Base-by-base conservation (phyloP, 2,329 filamentous ascomycete genomes). In the Ceratocystis alfenasii region DNA sequence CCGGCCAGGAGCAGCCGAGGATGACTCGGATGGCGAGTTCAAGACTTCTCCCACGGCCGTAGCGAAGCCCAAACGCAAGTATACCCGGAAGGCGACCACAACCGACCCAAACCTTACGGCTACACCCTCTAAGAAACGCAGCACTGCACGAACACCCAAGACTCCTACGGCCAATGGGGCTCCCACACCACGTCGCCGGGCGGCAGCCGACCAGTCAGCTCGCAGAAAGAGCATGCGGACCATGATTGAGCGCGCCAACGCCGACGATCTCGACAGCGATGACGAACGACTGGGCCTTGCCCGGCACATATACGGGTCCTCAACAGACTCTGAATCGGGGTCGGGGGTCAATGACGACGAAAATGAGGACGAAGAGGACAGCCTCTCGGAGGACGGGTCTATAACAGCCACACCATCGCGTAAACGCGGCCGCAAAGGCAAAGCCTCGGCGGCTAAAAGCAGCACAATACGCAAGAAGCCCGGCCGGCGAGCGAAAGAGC, bases 131-230 rank as follows among this genome's bases (percentile, higher is more conserved):
- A 75, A 74, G 4, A 73, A 69, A 17, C 71, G 72, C 55, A 73
- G 73, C 65, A 71, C 74, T 66, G 75, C 75, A 10, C 72, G 75
- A 2, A 71, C 70, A 1, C 70, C 71, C 8, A 73, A 74, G 63
- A 66, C 69, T 15, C 69, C 68, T 46, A 68, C 69, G 3, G 10
- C 48, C 22, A 71, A 69, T 69, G 45, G 63, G 65, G 76, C 74
- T 5, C 72, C 77, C 44, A 90, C 87, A 0, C 87, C 89, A 0
- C 82, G 83, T 46, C 81, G 85, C 70, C 79, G 82, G 53, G 83
- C 81, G 69, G 88, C 89, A 69, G 88, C 88, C 22, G 90, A 96
- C 75, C 85, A 88, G 62, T 96, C 92, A 4, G 93, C 92, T 1
- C 85, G 88, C 71, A 86, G 86, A 72, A 96, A 96, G 79, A 95